A percentile compares a stretch with the other conserved stretches of the same genome.
These are phyloP conservation scores for Spirogloea muscicola DNA, from an alignment of 139 green algal genomes.

Conservation along the genomic window DNA sequence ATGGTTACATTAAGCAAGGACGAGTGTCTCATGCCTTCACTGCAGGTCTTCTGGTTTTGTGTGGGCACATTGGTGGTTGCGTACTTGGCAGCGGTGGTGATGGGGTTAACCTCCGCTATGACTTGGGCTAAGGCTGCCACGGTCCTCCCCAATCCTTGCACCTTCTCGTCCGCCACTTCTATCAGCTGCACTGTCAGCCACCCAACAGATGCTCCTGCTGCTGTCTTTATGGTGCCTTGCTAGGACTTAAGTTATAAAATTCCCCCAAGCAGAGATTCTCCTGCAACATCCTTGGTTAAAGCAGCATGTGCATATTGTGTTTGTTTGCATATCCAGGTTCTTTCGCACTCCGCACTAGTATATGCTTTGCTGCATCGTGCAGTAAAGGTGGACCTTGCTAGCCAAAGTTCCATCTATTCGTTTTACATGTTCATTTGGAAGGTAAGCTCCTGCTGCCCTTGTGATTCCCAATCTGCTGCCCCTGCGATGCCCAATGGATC, in stretches of 20 bases:
- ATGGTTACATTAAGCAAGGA: not conserved
- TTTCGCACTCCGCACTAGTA: not conserved
- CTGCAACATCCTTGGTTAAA: no score
- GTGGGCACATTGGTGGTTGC: slow-evolving; percentile 67
- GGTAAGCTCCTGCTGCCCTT: no score
- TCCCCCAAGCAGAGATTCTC: no score
- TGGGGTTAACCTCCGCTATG: slow-evolving; percentile 44
- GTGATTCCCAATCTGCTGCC: no score
- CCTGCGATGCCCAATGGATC: no score
- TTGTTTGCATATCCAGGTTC: not conserved
- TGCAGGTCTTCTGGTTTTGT: slow-evolving; percentile 79
- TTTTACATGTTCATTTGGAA: slow-evolving; percentile 56
- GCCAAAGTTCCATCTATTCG: slow-evolving; percentile 6
- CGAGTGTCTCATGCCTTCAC: not conserved
- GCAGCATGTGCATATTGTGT: no score
- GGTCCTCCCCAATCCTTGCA: no score
- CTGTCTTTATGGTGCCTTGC: no score
- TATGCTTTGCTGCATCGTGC: slow-evolving; percentile 4
- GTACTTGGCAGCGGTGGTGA: slow-evolving; percentile 64
- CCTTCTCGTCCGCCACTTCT: no score
- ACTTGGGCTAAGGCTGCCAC: slow-evolving; percentile 53
- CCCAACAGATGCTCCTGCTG: no score
- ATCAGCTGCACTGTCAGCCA: no score
- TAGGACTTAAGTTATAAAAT: no score
- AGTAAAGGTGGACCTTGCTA: not conserved